A percentile compares a stretch with the other conserved stretches of the same genome.
Evolutionary conservation across 306 rosid species (phyloP).

Genomic region (Dalbergia cochinchinensis): DNA sequence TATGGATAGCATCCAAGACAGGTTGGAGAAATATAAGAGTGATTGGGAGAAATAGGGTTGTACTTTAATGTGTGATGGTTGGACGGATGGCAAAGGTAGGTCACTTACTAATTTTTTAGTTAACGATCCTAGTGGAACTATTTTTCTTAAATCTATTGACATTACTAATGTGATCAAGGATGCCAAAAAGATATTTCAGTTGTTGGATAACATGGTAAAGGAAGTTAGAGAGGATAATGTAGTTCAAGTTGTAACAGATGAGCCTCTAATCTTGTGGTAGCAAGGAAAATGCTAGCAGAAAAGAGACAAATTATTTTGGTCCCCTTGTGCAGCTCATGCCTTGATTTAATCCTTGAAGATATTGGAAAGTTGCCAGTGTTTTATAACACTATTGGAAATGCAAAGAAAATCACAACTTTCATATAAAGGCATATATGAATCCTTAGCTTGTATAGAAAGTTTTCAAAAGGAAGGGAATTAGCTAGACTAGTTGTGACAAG

Average conservation of each 20-base stretch:
- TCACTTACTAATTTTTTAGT: background rate
- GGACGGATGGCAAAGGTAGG: background rate
- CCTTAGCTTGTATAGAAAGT: too few relatives aligned
- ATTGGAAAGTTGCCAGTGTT: too few relatives aligned
- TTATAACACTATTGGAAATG: too few relatives aligned
- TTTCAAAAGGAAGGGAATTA: too few relatives aligned
- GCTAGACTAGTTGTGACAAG: too few relatives aligned
- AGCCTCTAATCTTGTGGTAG: background rate
- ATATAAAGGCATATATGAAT: too few relatives aligned
- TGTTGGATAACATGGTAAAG: background rate
- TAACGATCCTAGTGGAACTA: background rate
- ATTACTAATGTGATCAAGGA: background rate
- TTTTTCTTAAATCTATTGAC: background rate
- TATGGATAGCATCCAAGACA: background rate
- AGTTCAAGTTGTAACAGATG: background rate
- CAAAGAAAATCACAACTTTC: too few relatives aligned
- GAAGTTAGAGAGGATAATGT: background rate
- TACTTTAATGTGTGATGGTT: constrained; percentile 9
- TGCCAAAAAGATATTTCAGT: background rate
- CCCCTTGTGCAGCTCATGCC: background rate
- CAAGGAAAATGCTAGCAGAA: background rate
- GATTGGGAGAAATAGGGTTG: background rate
- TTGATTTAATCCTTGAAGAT: too few relatives aligned
- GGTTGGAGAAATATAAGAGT: background rate
- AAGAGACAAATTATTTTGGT: background rate